A percentile compares a stretch with the other conserved stretches of the same genome.
These are phyloP conservation scores for Sisymbrium altissimum DNA, from an alignment of 345 rosid genomes.

Conservation along the genomic window DNA sequence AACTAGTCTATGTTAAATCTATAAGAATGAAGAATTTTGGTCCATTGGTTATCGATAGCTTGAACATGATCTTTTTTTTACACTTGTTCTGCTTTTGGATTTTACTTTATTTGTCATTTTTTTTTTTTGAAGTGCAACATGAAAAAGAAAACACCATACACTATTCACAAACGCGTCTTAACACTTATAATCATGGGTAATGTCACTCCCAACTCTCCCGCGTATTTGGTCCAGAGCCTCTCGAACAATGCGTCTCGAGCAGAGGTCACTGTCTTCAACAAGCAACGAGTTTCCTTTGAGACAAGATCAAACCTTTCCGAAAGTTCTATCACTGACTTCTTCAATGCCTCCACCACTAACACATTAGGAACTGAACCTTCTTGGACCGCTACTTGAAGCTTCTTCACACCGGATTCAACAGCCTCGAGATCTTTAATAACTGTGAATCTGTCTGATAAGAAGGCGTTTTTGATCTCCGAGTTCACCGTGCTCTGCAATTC, in stretches of 20 bases:
- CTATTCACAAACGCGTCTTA: constrained; percentile 9
- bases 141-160: not conserved
- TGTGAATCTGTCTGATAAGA: constrained; percentile 33
- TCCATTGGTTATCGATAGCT: not conserved
- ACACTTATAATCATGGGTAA: constrained; percentile 9
- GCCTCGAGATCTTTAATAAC: constrained; percentile 57
- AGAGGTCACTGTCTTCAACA: constrained; percentile 57
- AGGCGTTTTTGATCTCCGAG: constrained; percentile 41
- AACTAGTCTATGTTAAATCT: too few species aligned
- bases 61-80: not conserved
- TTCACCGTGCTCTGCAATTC: constrained; percentile 49
- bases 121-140: not conserved
- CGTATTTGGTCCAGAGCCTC: constrained; percentile 51
- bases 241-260: constrained; percentile 74
- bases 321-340: constrained; percentile 43
- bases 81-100: not conserved
- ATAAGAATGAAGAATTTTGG: too few species aligned
- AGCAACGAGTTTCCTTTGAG: constrained; percentile 47
- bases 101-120: not conserved
- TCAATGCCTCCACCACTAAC: constrained; percentile 36
- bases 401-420: constrained; percentile 52
- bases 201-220: constrained; percentile 14
- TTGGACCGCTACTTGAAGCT: constrained; percentile 45
- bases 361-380: constrained; percentile 38
- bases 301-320: constrained; percentile 61